Conservation (phyloP, 2,329 filamentous ascomycete species). For the Diplodia sapinea region DNA sequence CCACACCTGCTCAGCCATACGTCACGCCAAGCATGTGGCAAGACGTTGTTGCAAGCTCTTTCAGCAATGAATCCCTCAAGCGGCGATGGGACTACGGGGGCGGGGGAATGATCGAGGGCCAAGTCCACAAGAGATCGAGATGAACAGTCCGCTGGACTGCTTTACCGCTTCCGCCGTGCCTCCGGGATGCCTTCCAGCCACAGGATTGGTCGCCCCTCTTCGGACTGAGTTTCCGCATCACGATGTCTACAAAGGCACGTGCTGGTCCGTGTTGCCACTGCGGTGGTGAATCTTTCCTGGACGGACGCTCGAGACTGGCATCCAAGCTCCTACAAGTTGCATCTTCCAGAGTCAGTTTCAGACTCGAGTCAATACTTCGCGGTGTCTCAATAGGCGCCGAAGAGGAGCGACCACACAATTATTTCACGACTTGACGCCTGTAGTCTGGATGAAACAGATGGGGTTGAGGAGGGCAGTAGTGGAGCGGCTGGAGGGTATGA, state of each 20-base stretch:
- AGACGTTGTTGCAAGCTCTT: slow-evolving; percentile 53
- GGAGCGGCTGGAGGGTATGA: not conserved
- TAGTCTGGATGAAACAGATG: not conserved
- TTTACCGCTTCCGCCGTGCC: slow-evolving; percentile 12
- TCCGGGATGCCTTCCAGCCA: slow-evolving; percentile 4
- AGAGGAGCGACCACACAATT: not conserved
- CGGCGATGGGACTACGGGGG: slow-evolving; percentile 53
- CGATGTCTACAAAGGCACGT: not conserved
- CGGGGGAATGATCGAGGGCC: slow-evolving; percentile 42
- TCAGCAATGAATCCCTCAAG: slow-evolving; percentile 50
- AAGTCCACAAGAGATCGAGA: slow-evolving; percentile 47
- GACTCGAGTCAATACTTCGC: not conserved
- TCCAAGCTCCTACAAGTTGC: not conserved
- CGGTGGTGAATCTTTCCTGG: not conserved
- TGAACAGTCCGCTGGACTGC: slow-evolving; percentile 47
- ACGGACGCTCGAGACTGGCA: slow-evolving; percentile 8
- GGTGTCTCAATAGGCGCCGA: not conserved
- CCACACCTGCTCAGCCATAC: slow-evolving; percentile 41
- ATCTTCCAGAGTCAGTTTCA: not conserved
- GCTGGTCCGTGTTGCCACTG: not conserved
- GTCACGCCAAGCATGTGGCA: slow-evolving; percentile 60
- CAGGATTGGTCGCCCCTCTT: slow-evolving; percentile 4
- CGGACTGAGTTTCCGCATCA: not conserved
- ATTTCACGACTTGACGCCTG: slow-evolving; percentile 1
- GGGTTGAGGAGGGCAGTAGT: not conserved